Percentiles rank a stretch among this genome's conserved stretches.
Conservation (phyloP, 1,284 basidiomycete species). For the Leucoagaricus sp. region DNA sequence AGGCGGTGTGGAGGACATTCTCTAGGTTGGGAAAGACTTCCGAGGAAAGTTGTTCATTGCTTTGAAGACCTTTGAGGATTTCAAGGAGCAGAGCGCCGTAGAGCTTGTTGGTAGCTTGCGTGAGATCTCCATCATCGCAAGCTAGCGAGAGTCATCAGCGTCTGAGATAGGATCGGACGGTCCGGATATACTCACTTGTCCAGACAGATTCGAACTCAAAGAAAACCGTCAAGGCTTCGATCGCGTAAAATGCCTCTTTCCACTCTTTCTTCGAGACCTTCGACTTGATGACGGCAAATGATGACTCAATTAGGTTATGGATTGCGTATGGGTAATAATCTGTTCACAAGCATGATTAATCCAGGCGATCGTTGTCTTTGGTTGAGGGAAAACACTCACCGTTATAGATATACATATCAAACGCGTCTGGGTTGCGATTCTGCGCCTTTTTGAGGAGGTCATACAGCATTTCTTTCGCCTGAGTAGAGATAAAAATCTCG, state of each 20-base stretch:
- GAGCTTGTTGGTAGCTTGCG: slow-evolving; percentile 34
- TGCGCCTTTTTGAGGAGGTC: slow-evolving; percentile 33
- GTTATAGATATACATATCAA: slow-evolving; percentile 42
- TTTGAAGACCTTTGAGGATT: slow-evolving; percentile 36
- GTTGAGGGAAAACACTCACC: slow-evolving; percentile 24
- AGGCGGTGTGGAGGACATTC: slow-evolving; percentile 31
- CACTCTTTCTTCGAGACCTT: slow-evolving; percentile 37
- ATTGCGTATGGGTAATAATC: slow-evolving; percentile 36
- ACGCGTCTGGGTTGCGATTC: slow-evolving; percentile 39
- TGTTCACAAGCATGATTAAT: slow-evolving; percentile 11
- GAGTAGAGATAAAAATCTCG: slow-evolving; percentile 31
- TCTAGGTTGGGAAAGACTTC: slow-evolving; percentile 38
- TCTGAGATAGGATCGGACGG: neutral
- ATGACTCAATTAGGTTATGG: slow-evolving; percentile 36
- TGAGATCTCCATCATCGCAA: slow-evolving; percentile 39
- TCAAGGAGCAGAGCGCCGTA: slow-evolving; percentile 41
- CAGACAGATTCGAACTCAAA: slow-evolving; percentile 31
- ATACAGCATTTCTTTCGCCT: slow-evolving; percentile 28
- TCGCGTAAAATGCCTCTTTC: slow-evolving; percentile 32
- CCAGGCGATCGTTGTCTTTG: neutral
- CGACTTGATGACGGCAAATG: slow-evolving; percentile 29
- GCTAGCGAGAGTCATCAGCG: slow-evolving; percentile 22
- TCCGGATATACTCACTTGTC: slow-evolving; percentile 28
- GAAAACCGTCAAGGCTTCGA: slow-evolving; percentile 38
- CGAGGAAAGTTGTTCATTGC: slow-evolving; percentile 28